Conservation (phyloP, 2,329 filamentous ascomycete genomes). For the Dothideomycetes sp. region DNA sequence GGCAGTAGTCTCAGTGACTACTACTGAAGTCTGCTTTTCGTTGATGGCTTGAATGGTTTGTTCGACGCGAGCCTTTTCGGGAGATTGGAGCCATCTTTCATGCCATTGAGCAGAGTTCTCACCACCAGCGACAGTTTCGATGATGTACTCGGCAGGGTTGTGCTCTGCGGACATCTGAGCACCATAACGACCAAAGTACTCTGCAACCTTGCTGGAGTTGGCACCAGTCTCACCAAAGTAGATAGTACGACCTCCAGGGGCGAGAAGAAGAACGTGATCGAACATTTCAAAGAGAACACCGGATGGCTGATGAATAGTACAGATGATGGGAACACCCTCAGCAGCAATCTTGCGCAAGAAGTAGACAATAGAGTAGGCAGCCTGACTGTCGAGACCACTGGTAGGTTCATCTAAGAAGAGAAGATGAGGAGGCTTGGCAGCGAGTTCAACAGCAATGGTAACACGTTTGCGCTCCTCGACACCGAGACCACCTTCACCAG, state of each 20-base stretch:
- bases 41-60: slow-evolving; percentile 16
- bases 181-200: slow-evolving; percentile 57
- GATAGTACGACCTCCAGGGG: slow-evolving; percentile 35
- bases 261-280: slow-evolving; percentile 35
- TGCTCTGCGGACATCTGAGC: slow-evolving; percentile 51
- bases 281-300: slow-evolving; percentile 45
- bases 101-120: slow-evolving; percentile 32
- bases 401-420: slow-evolving; percentile 54
- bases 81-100: slow-evolving; percentile 37
- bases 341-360: slow-evolving; percentile 53
- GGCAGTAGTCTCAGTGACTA: background rate
- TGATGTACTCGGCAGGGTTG: slow-evolving; percentile 74
- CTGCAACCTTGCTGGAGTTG: slow-evolving; percentile 31
- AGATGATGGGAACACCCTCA: slow-evolving; percentile 36
- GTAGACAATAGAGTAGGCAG: slow-evolving; percentile 52
- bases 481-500: slow-evolving; percentile 46
- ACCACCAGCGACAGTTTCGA: slow-evolving; percentile 39
- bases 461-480: slow-evolving; percentile 54
- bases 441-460: slow-evolving; percentile 44
- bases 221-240: slow-evolving; percentile 40
- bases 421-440: slow-evolving; percentile 44
- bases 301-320: slow-evolving; percentile 47
- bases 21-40: background rate
- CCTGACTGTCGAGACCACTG: slow-evolving; percentile 54
- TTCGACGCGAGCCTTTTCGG: slow-evolving; percentile 34